phyloP scores from a whole-genome alignment of 1,139 yeast species.

The Nadsonia commutata region DNA sequence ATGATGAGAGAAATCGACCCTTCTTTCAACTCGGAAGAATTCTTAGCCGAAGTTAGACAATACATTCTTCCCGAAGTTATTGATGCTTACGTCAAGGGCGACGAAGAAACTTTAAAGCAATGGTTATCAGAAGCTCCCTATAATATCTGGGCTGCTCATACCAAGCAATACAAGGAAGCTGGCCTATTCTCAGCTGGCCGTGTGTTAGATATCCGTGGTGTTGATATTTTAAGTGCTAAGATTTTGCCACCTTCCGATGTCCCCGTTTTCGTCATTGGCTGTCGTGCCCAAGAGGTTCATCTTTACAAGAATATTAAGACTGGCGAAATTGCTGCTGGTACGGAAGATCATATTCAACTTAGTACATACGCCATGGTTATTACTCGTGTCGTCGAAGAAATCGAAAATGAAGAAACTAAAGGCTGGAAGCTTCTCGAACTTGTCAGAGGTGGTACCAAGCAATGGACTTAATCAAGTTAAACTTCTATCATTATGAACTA shows the following conservation, averaged over 20 bases:
- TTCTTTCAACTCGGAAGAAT: constrained; percentile 62
- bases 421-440: constrained; percentile 97
- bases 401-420: constrained; percentile 79
- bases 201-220: constrained; percentile 89
- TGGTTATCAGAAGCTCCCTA: constrained; percentile 98
- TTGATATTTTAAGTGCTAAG: constrained; percentile 82
- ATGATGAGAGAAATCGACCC: constrained; percentile 88
- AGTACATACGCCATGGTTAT: constrained; percentile 93
- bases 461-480: constrained; percentile 45
- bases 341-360: constrained; percentile 83
- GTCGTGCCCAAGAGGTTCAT: constrained; percentile 94
- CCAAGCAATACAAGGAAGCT: constrained; percentile 84
- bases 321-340: constrained; percentile 92
- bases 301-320: constrained; percentile 79
- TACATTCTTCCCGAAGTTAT: constrained; percentile 89
- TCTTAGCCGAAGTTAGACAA: constrained; percentile 74
- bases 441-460: constrained; percentile 87
- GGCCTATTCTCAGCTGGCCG: constrained; percentile 85
- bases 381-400: constrained; percentile 83
- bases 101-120: constrained; percentile 59
- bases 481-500: constrained; percentile 3
- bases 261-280: constrained; percentile 87
- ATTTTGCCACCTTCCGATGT: constrained; percentile 80
- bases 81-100: constrained; percentile 92
- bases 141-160: constrained; percentile 88